Evolutionary conservation across 2,329 filamentous ascomycete genomes (phyloP).

Genomic region (Paraphaeosphaeria sporulosa): DNA sequence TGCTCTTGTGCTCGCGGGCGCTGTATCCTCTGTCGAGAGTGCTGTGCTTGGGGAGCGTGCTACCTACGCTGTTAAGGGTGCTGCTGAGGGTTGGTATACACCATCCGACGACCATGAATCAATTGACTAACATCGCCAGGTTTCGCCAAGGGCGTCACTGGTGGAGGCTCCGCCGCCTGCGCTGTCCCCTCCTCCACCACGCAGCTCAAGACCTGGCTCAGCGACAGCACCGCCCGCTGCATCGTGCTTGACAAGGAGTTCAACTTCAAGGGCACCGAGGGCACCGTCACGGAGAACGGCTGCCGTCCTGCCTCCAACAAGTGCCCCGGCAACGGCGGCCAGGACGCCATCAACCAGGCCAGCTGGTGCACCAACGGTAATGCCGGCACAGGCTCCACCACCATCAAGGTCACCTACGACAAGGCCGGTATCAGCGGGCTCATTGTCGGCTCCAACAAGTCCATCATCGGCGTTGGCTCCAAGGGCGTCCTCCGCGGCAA

Average conservation of each 20-base stretch:
- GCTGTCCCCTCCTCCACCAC: slow-evolving; percentile 62
- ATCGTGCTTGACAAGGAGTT: slow-evolving; percentile 66
- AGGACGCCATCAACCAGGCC: slow-evolving; percentile 65
- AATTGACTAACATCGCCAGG: not conserved
- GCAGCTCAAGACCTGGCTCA: slow-evolving; percentile 67
- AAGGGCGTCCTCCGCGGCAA: slow-evolving; percentile 52
- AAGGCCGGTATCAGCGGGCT: slow-evolving; percentile 45
- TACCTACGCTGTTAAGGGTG: slow-evolving; percentile 39
- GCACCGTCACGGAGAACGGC: slow-evolving; percentile 60
- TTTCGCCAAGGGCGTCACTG: slow-evolving; percentile 64
- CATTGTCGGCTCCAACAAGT: slow-evolving; percentile 50
- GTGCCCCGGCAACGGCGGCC: slow-evolving; percentile 63
- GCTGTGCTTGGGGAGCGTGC: slow-evolving; percentile 27
- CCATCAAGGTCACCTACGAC: slow-evolving; percentile 55
- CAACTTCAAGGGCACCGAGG: slow-evolving; percentile 65
- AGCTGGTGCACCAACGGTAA: slow-evolving; percentile 68
- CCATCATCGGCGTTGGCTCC: slow-evolving; percentile 50
- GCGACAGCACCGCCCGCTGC: slow-evolving; percentile 60
- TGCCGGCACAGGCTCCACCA: slow-evolving; percentile 57
- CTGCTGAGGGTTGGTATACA: slow-evolving; percentile 49
- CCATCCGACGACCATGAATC: not conserved
- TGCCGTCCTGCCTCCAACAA: slow-evolving; percentile 60
- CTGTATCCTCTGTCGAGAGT: slow-evolving; percentile 22
- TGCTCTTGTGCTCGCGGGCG: slow-evolving; percentile 26
- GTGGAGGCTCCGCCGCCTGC: slow-evolving; percentile 63